These are phyloP conservation scores for Neurospora sp. DNA, from an alignment of 2,329 filamentous ascomycete genomes.

Conservation along the genomic window DNA sequence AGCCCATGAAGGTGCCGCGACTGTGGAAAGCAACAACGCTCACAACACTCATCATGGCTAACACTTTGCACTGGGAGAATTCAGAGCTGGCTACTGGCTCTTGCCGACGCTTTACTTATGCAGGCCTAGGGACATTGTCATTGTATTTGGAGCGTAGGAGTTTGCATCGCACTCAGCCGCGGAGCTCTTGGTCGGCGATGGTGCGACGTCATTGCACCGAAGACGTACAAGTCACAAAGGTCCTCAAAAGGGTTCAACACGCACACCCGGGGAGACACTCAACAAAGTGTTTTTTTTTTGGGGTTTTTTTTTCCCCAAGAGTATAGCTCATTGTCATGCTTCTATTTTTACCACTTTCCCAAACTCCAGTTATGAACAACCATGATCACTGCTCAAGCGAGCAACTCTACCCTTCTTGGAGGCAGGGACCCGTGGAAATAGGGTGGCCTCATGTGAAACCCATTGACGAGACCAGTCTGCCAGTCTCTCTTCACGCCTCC, in stretches of 20 bases:
- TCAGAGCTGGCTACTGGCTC: neutral
- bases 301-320: neutral
- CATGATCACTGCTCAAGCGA: neutral
- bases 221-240: neutral
- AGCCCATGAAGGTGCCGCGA: neutral
- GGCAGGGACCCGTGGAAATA: neutral
- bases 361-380: neutral
- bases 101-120: too few species aligned
- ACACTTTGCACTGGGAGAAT: neutral
- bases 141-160: too few species aligned
- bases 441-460: conserved; percentile 17
- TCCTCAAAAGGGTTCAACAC: neutral
- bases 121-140: too few species aligned
- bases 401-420: neutral
- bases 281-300: neutral
- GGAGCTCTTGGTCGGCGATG: too few species aligned
- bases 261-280: neutral
- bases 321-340: neutral
- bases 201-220: neutral
- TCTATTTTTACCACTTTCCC: neutral
- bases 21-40: neutral
- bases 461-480: conserved; percentile 29
- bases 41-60: neutral
- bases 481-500: conserved; percentile 30
- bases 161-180: too few species aligned